Base-by-base conservation (phyloP, 148 eudicot genomes). In the Drosera capensis region DNA sequence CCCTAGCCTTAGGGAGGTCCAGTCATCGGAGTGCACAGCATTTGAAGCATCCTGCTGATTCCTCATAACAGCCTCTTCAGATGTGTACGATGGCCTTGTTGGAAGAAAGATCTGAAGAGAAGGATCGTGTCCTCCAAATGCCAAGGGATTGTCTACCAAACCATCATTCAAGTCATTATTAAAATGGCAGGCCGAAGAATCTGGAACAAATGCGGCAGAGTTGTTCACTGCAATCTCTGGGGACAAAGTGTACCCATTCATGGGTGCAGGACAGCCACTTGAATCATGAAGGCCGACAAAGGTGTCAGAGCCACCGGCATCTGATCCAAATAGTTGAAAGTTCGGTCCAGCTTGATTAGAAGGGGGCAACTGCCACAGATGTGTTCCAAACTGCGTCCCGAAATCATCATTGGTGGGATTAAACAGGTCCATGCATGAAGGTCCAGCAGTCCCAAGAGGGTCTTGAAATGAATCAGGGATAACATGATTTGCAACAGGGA, bases 1-100 rank as follows among this genome's bases (percentile, higher is more conserved):
- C 20, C 97, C 97, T 34, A 90, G 72, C 51, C 85, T 68, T 48
- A 90, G 88, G 58, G 99, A 84, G 57, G 81, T 84, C 97, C 97
- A 90, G 59, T 90, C 99, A 14, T 80, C 95, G 5, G 63, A 56
- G 25, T 55, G 63, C 6, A 79, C 14, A 51, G 73, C 77, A 57
- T 73, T 84, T 29, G 68, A 52, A 40, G 68, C 49, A 46, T 78
- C 84, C 48, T 68, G 72, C 38, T 65, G 79, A 55, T 71, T 65
- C 66, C 74, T 63, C 55, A 63, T 29, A 49, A 61, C 70, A 49
- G 67, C 58, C 44, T 60, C 77, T 19, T 49, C 55, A 35, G 77
- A 55, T 17, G 68, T 22, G 63, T 70, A 69, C 17, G 79, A 65
- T 34, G 99, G 93, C 61, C 71, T 76, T 19, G 95, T 69, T 13